Evolutionary conservation across 345 rosid genomes (phyloP).

Genomic region (Abelmoschus esculentus): DNA sequence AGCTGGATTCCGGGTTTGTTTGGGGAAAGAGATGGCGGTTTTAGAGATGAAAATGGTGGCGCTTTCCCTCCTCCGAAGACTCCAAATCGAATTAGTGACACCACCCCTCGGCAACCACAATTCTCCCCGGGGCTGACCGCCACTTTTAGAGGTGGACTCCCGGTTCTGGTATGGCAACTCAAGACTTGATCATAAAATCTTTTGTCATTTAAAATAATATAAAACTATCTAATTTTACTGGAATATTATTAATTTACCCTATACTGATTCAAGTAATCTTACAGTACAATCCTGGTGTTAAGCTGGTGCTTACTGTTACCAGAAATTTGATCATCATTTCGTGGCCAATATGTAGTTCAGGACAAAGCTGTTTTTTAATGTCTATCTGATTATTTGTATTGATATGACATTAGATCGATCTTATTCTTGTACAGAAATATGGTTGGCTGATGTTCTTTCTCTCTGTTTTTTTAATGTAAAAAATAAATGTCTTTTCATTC

Average conservation of each 20-base stretch:
- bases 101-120: constrained; percentile 14
- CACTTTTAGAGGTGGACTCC: constrained; percentile 43
- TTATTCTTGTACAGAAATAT: not conserved
- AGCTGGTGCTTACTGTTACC: not conserved
- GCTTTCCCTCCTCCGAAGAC: constrained; percentile 34
- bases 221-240: too few relatives aligned
- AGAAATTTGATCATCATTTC: not conserved
- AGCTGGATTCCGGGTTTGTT: constrained; percentile 60
- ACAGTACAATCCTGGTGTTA: too few relatives aligned
- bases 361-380: not conserved
- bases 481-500: not conserved
- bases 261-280: too few relatives aligned
- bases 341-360: not conserved
- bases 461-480: not conserved
- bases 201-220: not conserved
- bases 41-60: constrained; percentile 56
- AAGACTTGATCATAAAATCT: not conserved
- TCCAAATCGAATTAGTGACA: constrained; percentile 21
- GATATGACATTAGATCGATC: not conserved
- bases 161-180: constrained; percentile 24
- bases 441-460: not conserved
- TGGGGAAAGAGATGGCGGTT: constrained; percentile 77
- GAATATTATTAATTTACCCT: too few relatives aligned
- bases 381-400: not conserved
- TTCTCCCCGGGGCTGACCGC: constrained; percentile 55